phyloP scores from a whole-genome alignment of 2,329 filamentous ascomycete species.

The Neobulgaria alba region DNA sequence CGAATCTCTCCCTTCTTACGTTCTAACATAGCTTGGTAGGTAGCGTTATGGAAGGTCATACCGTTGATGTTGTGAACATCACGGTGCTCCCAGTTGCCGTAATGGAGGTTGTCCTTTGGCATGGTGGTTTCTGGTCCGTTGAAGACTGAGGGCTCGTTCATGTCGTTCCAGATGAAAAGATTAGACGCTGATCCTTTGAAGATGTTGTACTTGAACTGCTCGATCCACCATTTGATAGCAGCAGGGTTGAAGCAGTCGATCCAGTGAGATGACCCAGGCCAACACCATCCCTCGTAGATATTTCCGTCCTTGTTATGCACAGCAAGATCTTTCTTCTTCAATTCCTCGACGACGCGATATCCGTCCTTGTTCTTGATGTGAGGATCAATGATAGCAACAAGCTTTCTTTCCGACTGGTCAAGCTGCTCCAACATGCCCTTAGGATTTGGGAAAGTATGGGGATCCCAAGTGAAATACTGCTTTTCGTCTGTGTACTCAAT shows the following conservation, averaged over 20 bases:
- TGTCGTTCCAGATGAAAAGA: conserved; percentile 96
- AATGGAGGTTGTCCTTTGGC: conserved; percentile 95
- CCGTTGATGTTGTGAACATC: conserved; percentile 96
- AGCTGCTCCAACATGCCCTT: conserved; percentile 82
- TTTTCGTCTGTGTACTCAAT: conserved; percentile 96
- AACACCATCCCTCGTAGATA: conserved; percentile 95
- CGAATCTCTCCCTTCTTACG: conserved; percentile 79
- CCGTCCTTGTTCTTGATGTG: conserved; percentile 89
- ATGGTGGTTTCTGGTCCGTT: conserved; percentile 97
- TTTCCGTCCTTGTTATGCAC: conserved; percentile 85
- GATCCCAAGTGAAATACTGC: conserved; percentile 98
- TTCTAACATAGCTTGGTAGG: conserved; percentile 72
- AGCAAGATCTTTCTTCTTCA: conserved; percentile 76
- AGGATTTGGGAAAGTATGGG: conserved; percentile 78
- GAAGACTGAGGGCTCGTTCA: conserved; percentile 99
- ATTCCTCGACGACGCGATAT: conserved; percentile 68
- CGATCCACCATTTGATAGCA: conserved; percentile 83
- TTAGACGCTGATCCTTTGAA: conserved; percentile 85
- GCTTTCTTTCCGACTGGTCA: conserved; percentile 75
- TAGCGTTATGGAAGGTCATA: conserved; percentile 91
- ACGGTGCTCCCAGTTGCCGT: conserved; percentile 89
- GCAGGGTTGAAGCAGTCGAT: conserved; percentile 93
- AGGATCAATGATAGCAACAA: conserved; percentile 92
- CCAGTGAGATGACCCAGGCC: conserved; percentile 96
- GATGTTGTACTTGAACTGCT: conserved; percentile 75